Conservation (phyloP, 1,139 yeast genomes). For the Hanseniaspora sp. region DNA sequence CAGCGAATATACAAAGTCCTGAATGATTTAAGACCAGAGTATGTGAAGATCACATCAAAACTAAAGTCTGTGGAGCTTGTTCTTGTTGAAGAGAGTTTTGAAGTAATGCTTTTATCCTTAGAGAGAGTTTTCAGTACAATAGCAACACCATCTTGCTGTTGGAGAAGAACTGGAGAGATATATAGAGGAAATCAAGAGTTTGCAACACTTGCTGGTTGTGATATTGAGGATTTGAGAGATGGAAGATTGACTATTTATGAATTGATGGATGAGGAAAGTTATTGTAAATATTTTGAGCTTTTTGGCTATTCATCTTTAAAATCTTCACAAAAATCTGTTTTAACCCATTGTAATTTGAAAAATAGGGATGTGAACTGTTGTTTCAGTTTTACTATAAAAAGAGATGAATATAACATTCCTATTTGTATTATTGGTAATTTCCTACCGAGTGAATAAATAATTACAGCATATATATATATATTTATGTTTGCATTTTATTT, state of each 20-base stretch:
- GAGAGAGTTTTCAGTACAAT: slow-evolving; percentile 92
- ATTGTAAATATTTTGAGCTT: slow-evolving; percentile 97
- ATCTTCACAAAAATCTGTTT: slow-evolving; percentile 87
- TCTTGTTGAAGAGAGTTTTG: slow-evolving; percentile 87
- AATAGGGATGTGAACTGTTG: slow-evolving; percentile 88
- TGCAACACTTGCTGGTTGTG: slow-evolving; percentile 88
- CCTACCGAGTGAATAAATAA: slow-evolving; percentile 41
- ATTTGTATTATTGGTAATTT: slow-evolving; percentile 94
- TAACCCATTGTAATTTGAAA: slow-evolving; percentile 77
- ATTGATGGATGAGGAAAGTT: slow-evolving; percentile 90
- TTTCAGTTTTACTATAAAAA: slow-evolving; percentile 82
- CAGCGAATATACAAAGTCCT: slow-evolving; percentile 84
- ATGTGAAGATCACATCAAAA: slow-evolving; percentile 83
- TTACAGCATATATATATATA: too few relatives aligned
- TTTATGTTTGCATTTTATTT: not conserved
- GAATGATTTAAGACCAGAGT: slow-evolving; percentile 82
- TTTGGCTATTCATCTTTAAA: slow-evolving; percentile 95
- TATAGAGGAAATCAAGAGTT: slow-evolving; percentile 93
- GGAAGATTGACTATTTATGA: slow-evolving; percentile 90
- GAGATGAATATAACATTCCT: slow-evolving; percentile 90
- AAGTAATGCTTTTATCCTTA: slow-evolving; percentile 82
- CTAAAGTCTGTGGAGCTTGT: slow-evolving; percentile 85
- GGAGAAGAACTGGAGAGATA: slow-evolving; percentile 96
- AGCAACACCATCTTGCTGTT: slow-evolving; percentile 96
- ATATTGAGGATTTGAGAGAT: slow-evolving; percentile 82